Evolutionary conservation across 495 filamentous ascomycete species (phyloP).

Genomic region (Penicillium fimorum): DNA sequence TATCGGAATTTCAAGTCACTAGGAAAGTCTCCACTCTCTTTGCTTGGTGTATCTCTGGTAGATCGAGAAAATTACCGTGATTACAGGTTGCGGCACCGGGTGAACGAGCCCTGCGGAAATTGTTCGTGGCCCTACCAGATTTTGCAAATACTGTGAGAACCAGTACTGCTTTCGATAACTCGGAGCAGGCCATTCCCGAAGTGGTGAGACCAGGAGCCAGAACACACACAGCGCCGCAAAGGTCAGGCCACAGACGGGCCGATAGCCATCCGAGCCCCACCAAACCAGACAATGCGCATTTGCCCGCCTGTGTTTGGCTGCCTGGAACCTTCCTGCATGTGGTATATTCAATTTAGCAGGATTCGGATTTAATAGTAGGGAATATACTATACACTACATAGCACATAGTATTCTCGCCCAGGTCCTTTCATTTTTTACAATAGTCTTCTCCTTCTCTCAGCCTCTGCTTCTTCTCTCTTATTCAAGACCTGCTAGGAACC

Average conservation of each 20-base stretch:
- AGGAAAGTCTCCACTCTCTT: too few relatives aligned
- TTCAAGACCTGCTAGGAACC: constrained; percentile 19
- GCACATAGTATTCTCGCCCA: constrained; percentile 3
- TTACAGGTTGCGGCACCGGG: not conserved
- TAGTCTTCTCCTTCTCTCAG: constrained; percentile 18
- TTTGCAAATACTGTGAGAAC: constrained; percentile 16
- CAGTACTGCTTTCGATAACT: constrained; percentile 17
- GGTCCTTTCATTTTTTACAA: constrained; percentile 17
- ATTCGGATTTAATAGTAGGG: too few relatives aligned
- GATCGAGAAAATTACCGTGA: too few relatives aligned
- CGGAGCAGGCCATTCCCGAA: constrained; percentile 16
- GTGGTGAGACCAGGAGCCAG: constrained; percentile 6
- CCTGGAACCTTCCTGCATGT: too few relatives aligned
- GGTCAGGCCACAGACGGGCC: constrained; percentile 18
- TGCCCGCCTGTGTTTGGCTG: too few relatives aligned
- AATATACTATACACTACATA: too few relatives aligned
- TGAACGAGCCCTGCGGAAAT: constrained; percentile 7
- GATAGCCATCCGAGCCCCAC: constrained; percentile 16
- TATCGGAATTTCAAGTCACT: too few relatives aligned
- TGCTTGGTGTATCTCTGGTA: too few relatives aligned
- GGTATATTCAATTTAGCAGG: too few relatives aligned
- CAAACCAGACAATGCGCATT: too few relatives aligned
- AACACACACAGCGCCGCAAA: not conserved
- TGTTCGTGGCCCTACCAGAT: constrained; percentile 11
- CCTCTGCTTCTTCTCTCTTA: constrained; percentile 20